A percentile compares a stretch with the other conserved stretches of the same genome.
phyloP scores from a whole-genome alignment of 208 protist genomes.

The Trypanosomatidae sp. region DNA sequence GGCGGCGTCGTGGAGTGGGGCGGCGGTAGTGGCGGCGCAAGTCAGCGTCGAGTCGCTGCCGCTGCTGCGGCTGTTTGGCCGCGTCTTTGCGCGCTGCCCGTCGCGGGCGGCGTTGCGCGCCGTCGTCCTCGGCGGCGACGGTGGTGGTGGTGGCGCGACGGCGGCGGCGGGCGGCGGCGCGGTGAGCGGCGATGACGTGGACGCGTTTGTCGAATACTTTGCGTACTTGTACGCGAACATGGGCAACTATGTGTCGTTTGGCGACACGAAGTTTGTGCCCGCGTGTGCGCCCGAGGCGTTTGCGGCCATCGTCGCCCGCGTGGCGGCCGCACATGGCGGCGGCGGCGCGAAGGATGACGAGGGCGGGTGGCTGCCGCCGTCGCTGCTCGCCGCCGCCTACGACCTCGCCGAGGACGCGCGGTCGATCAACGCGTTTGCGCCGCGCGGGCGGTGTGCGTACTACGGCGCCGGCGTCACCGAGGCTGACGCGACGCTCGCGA shows the following conservation, averaged over 20 bases:
- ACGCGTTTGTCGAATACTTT: slow-evolving; percentile 58
- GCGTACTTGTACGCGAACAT: slow-evolving; percentile 82
- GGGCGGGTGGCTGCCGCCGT: too few species aligned
- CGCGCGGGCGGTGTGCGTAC: slow-evolving; percentile 64
- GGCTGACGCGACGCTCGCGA: slow-evolving; percentile 52
- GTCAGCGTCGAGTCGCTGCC: slow-evolving; percentile 49
- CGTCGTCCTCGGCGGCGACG: slow-evolving; percentile 12
- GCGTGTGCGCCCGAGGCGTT: slow-evolving; percentile 38
- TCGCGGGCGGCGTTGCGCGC: slow-evolving; percentile 26
- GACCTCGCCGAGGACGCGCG: slow-evolving; percentile 20
- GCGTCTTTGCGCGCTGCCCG: slow-evolving; percentile 22
- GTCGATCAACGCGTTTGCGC: slow-evolving; percentile 60
- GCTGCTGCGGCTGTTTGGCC: slow-evolving; percentile 27
- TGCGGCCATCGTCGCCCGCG: slow-evolving; percentile 19
- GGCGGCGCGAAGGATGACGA: slow-evolving; percentile 2
- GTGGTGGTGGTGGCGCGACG: slow-evolving; percentile 8
- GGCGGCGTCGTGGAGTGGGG: slow-evolving; percentile 30
- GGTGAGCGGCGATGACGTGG: slow-evolving; percentile 28
- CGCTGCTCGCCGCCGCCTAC: slow-evolving; percentile 51
- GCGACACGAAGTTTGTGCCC: slow-evolving; percentile 89
- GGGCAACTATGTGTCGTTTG: slow-evolving; percentile 91
- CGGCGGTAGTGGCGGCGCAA: slow-evolving; percentile 31
- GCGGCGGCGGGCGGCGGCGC: slow-evolving; percentile 4
- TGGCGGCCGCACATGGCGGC: too few species aligned
- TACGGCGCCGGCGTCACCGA: slow-evolving; percentile 64